Conservation (phyloP, 169 alveolate genomes). For the Perkinsus marinus region DNA sequence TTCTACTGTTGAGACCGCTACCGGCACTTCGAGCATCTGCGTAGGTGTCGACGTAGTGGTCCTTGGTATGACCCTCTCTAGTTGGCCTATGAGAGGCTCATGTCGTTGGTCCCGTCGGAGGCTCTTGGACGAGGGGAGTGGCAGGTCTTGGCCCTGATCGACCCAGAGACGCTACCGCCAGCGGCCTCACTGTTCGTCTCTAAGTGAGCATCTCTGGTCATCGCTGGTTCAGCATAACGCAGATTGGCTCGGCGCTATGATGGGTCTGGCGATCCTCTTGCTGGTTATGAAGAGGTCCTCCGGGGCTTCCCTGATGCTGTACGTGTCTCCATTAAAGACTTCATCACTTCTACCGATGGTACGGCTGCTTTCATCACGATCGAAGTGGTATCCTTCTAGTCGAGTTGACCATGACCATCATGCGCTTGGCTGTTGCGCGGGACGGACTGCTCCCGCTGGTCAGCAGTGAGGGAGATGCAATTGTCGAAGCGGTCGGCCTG, state of each 20-base stretch:
- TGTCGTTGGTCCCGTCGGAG: neutral
- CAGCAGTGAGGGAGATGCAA: neutral
- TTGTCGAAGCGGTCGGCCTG: neutral
- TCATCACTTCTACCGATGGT: neutral
- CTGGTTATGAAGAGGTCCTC: neutral
- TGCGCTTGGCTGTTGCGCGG: neutral
- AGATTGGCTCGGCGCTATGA: neutral
- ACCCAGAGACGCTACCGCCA: neutral
- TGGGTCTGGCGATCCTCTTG: neutral
- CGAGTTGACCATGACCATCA: neutral
- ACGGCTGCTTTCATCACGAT: neutral
- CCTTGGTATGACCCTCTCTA: neutral
- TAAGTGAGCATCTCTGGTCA: neutral
- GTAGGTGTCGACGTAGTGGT: neutral
- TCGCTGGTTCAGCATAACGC: neutral
- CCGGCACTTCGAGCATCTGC: neutral
- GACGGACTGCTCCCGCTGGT: neutral
- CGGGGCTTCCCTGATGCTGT: neutral
- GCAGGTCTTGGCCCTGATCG: neutral
- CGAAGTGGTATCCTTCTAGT: neutral
- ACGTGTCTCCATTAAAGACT: neutral
- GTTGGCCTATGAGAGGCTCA: neutral
- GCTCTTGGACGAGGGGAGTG: neutral
- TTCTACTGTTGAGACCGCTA: neutral
- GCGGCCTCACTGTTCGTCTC: neutral